Base-by-base conservation (phyloP, 129 eudicot genomes). In the Apium graveolens region DNA sequence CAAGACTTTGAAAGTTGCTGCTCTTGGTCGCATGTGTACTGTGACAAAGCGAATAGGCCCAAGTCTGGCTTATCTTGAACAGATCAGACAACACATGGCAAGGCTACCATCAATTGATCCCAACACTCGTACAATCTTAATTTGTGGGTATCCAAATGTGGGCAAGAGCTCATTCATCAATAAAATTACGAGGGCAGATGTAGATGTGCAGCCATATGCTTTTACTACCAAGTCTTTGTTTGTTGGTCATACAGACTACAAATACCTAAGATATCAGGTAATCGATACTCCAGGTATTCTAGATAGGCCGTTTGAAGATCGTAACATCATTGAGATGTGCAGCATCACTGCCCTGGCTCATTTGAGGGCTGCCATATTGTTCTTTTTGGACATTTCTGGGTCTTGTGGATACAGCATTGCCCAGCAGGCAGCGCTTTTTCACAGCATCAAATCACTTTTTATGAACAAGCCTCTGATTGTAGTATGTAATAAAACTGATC, bases 321-420 rank as follows among this genome's bases (percentile, higher is more conserved):
- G 98, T 38, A 94, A 94, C 75, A 94, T 94, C 49, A 94, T 94
- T n/a, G 98, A 94, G 78, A 91, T 94, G 98, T 90, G 96, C 82
- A 91, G 97, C 83, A 94, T 94, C 27, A 94, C 97, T 18, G 98
- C 98, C 62, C 83, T 94, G 46, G 98, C 98, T 11, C 97, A 94
- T 88, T 73, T 94, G 73, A 82, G 98, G 76, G 98, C 98, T 45
- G 98, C 97, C 37, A 96, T 94, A 29, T 78, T 94, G 77, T 94
- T 91, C 74, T 94, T 94, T 83, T 86, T 94, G 29, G 97, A 94
- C 80, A 88, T 91, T 43, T 94, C 98, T 70, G 97, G 98, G 70
- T 91, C 98, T 51, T 94, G 98, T 53, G 98, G 98, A 6, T 94
- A 89, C 79, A 94, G 83, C 48, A 91, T 94, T 78, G 88, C 91